Conservation (phyloP, 2,329 filamentous ascomycete species). For the Drechslerella dactyloides region DNA sequence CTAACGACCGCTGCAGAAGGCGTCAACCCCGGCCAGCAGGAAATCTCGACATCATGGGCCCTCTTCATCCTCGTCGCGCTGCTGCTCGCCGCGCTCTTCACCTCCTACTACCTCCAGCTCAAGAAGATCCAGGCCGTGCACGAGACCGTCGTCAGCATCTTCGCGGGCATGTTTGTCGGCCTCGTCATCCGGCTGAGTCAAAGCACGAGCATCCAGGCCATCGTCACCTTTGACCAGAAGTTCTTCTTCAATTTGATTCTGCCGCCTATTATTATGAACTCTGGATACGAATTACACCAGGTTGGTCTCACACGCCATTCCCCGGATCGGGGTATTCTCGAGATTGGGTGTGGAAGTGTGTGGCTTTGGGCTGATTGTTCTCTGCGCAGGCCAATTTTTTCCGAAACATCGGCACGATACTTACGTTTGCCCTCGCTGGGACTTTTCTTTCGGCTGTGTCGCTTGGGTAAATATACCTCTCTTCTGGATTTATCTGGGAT, state of each 20-base stretch:
- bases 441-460: slow-evolving; percentile 98
- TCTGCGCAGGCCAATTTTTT: slow-evolving; percentile 83
- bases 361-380: slow-evolving; percentile 13
- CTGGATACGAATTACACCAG: slow-evolving; percentile 95
- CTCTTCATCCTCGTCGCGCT: slow-evolving; percentile 96
- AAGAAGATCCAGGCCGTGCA: slow-evolving; percentile 97
- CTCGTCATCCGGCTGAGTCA: slow-evolving; percentile 82
- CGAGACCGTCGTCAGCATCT: slow-evolving; percentile 97
- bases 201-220: slow-evolving; percentile 81
- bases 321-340: too few species aligned
- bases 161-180: slow-evolving; percentile 87
- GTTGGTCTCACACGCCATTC: too few species aligned
- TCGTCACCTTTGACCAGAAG: slow-evolving; percentile 96
- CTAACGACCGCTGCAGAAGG: slow-evolving; percentile 62
- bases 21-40: slow-evolving; percentile 84
- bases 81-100: slow-evolving; percentile 92
- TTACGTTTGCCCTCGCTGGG: slow-evolving; percentile 96
- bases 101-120: slow-evolving; percentile 94
- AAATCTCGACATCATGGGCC: slow-evolving; percentile 94
- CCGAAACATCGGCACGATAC: slow-evolving; percentile 93
- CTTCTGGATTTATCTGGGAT: not conserved
- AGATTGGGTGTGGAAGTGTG: too few species aligned
- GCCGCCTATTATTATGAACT: slow-evolving; percentile 96
- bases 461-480: slow-evolving; percentile 65
- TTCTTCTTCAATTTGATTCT: slow-evolving; percentile 99